Percentiles rank a stretch among this genome's conserved stretches.
Evolutionary conservation across 2,329 filamentous ascomycete genomes (phyloP).

Genomic region (Verticillium isaacii): DNA sequence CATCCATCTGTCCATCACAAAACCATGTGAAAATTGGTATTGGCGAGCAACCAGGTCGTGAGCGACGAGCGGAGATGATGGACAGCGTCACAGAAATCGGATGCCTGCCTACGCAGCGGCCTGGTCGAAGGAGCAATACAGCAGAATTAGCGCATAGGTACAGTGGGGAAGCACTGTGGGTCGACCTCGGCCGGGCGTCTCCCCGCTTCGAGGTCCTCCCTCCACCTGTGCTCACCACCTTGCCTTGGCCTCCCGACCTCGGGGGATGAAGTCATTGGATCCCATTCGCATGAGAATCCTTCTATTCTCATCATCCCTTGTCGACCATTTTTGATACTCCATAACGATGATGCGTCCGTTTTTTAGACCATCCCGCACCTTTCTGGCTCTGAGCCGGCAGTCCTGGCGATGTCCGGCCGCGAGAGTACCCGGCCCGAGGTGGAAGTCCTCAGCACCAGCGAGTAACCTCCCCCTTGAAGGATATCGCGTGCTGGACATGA

Average conservation of each 20-base stretch:
- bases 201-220: background rate
- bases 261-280: background rate
- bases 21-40: background rate
- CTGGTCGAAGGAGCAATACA: background rate
- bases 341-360: background rate
- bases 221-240: background rate
- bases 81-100: no score
- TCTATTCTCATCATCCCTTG: background rate
- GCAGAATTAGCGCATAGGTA: background rate
- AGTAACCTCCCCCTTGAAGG: constrained; percentile 67
- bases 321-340: background rate
- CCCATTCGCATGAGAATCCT: background rate
- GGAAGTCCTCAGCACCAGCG: constrained; percentile 22
- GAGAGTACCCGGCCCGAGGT: background rate
- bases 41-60: no score
- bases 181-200: background rate
- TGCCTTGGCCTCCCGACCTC: background rate
- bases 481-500: constrained; percentile 92
- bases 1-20: background rate
- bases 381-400: background rate
- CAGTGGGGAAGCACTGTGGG: background rate
- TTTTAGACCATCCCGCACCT: background rate
- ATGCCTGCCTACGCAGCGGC: no score
- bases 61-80: no score
- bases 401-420: background rate